A percentile compares a stretch with the other conserved stretches of the same genome.
phyloP scores from a whole-genome alignment of 2,329 filamentous ascomycete genomes.

The Aureobasidium mangrovei region DNA sequence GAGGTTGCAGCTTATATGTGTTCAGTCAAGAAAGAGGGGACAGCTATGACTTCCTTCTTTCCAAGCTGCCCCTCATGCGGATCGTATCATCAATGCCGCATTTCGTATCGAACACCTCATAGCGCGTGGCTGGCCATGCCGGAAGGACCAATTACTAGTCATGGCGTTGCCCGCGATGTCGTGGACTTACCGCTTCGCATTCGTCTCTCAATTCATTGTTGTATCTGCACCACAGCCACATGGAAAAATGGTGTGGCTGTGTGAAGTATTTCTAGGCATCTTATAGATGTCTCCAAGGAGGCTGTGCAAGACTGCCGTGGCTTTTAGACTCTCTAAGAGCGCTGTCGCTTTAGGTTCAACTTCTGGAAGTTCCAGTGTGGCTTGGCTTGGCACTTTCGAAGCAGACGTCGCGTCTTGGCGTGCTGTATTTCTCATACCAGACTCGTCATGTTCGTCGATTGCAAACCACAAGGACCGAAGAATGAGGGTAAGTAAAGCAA shows the following conservation, averaged over 20 bases:
- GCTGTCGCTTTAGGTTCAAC: too few relatives aligned
- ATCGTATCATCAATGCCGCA: neutral
- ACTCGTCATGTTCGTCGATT: too few relatives aligned
- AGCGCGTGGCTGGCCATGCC: neutral
- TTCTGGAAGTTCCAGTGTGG: too few relatives aligned
- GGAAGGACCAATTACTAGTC: constrained; percentile 7
- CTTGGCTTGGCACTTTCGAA: too few relatives aligned
- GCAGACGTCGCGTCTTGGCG: too few relatives aligned
- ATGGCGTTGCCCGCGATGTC: neutral
- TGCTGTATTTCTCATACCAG: too few relatives aligned
- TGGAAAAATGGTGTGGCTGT: neutral
- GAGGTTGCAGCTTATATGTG: neutral
- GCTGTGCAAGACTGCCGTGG: constrained; percentile 1
- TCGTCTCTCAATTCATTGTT: too few relatives aligned
- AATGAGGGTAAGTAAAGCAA: too few relatives aligned
- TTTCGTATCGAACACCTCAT: constrained; percentile 8
- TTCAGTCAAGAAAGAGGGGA: neutral
- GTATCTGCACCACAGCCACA: neutral
- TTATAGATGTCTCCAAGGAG: neutral
- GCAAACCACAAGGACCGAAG: too few relatives aligned
- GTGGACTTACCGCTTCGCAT: neutral
- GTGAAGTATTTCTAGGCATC: neutral
- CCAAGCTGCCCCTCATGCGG: neutral
- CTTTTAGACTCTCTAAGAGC: neutral
- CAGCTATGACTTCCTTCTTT: neutral